Base-by-base conservation (phyloP, 495 filamentous ascomycete genomes). In the Neurospora cerealis region DNA sequence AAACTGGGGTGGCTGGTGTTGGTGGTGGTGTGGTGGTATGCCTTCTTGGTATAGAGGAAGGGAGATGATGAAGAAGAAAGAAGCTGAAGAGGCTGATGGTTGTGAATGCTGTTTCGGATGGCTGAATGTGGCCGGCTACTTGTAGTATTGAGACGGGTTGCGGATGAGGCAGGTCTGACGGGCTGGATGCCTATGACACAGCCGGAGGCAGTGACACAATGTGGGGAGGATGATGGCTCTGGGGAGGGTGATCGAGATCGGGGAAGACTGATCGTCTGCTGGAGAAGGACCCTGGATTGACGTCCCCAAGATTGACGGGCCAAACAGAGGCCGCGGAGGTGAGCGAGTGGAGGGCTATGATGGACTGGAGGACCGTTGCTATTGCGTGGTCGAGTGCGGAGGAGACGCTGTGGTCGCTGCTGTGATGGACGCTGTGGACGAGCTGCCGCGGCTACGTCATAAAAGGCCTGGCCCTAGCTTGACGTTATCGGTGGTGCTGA, bases 381-480 rank as follows among this genome's bases (percentile, higher is more conserved):
- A 60, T 60, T 60, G 48, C 48, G 48, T 66, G 54, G 54, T 19
- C 54, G 54, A 60, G 54, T 66, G 54, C 54, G 54, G 54, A 66
- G 54, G 13, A 62, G 54, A 34, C 48, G 48, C 48, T 60, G 21
- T 24, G n/a, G n/a, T 24, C 46, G 24, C 24, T 54, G 8, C 10
- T 24, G 46, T 54, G 44, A 48, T 48, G 7, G 42, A n/a, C 42
- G 42, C 42, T 46, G 42, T 46, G 9, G 46, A 54, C 54, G 54
- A 62, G 54, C 28, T 62, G 24, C 28, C 15, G 24, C 72, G 73
- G 75, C 44, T 76, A 80, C 78, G 78, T 80, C 78, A 77, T 78
- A 69, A 69, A 78, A 72, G 78, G 79, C 78, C 70, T 76, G 77
- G 69, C 78, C 75, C 78, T 79, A 80, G 78, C 78, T 79, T 66